A percentile compares a stretch with the other conserved stretches of the same genome.
Evolutionary conservation across 371 early-diverging fungal species (phyloP).

Genomic region (Polyrhizophydium stewartii): DNA sequence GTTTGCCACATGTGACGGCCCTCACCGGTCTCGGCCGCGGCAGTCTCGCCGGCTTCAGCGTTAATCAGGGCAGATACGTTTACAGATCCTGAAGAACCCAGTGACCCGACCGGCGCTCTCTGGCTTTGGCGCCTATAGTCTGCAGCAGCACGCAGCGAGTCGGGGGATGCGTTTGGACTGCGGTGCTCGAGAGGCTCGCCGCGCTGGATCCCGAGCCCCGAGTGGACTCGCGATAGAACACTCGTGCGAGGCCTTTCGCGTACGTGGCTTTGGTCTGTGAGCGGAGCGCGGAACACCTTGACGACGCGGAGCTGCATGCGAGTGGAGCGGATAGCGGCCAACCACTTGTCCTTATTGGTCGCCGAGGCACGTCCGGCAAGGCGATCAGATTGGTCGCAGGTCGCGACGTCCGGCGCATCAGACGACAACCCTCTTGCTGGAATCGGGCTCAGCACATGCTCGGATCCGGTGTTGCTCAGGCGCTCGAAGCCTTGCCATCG

Average conservation of each 20-base stretch:
- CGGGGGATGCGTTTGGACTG: too few relatives aligned
- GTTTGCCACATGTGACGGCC: background rate
- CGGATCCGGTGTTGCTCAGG: background rate
- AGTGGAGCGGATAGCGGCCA: background rate
- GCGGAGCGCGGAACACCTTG: background rate
- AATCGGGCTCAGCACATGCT: background rate
- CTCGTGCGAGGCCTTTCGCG: too few relatives aligned
- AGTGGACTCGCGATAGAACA: too few relatives aligned
- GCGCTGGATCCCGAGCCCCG: too few relatives aligned
- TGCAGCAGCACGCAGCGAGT: too few relatives aligned
- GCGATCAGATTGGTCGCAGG: background rate
- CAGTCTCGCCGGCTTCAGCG: background rate
- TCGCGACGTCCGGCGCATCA: background rate
- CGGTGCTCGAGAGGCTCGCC: too few relatives aligned
- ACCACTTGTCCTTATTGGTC: background rate
- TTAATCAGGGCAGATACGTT: background rate
- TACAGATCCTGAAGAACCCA: background rate
- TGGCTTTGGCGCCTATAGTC: too few relatives aligned
- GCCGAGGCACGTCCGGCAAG: too few relatives aligned
- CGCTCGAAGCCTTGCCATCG: background rate
- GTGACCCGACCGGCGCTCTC: background rate
- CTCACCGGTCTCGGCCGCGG: background rate
- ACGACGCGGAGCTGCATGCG: conserved; percentile 3
- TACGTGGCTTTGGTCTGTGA: background rate
- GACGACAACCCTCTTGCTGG: background rate